Evolutionary conservation across 805 yeast genomes (phyloP), one percentile per base, ranked within the genome.

Genomic region (Metschnikowia matae): DNA sequence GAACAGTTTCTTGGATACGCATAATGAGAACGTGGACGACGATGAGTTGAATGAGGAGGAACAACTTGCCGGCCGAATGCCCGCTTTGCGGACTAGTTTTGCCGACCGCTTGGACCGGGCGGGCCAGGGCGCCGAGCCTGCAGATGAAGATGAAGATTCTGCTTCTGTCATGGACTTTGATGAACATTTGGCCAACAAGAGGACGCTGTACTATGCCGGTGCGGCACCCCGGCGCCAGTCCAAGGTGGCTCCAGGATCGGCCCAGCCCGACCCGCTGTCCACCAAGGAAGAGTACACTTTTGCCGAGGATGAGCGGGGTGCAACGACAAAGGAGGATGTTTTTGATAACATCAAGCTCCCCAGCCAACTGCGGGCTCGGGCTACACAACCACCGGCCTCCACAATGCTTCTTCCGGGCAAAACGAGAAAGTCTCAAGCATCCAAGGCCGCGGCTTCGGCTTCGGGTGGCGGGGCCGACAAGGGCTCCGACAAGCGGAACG

Each of bases 341-440:
- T 77, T 78, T 62, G 81, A 77, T 53, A 68, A 68, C 48, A 69
- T 77, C 53, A 74, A 75, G 56, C 62, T 80, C 50, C 85, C 84
- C 6, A 48, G 44, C 13, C 48, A 50, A 11, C 31, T 48, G 6
- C 44, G 48, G 2, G 54, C 40, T 5, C 51, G 50, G 26, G 54
- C 56, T 2, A 18, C 48, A 61, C 58, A 63, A 46, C 74, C 75
- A 3, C 62, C 66, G 50, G 68, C 73, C 1, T 66, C 67, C 26
- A 60, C 69, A 5, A 68, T 70, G 74, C 63, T 69, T 47, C 55
- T 70, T 33, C 74, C 76, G 7, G 61, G 60, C 55, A 34, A 44
- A 23, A 44, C 34, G 14, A 32, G 45, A 32, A 42, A 42, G 31
- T 31, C 45, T 2, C 38, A 34, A 26, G 29, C 29, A 26, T 10